Evolutionary conservation across 768 basidiomycete genomes (phyloP).

Genomic region (Trametes gibbosa): DNA sequence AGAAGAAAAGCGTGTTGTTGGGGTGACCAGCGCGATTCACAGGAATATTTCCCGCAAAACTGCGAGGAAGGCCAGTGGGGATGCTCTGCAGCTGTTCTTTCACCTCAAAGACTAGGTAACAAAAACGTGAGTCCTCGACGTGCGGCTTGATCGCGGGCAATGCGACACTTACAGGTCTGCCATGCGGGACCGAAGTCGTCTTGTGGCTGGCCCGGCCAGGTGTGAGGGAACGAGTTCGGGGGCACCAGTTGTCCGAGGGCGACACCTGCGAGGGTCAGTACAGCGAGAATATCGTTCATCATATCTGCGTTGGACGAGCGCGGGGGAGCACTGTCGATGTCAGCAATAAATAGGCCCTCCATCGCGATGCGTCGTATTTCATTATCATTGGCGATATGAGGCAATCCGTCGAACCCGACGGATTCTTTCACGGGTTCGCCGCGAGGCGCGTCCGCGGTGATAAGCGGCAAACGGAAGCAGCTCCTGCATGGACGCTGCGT

Average conservation of each 20-base stretch:
- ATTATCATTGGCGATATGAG: not conserved
- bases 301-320: not conserved
- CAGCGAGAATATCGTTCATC: not conserved
- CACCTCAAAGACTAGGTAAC: conserved; percentile 28
- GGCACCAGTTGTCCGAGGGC: not conserved
- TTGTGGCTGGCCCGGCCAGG: conserved; percentile 25
- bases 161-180: conserved; percentile 21
- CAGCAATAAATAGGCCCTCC: not conserved
- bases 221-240: conserved; percentile 26
- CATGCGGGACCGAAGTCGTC: conserved; percentile 21
- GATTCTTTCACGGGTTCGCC: not conserved
- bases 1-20: conserved; percentile 34
- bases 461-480: not conserved
- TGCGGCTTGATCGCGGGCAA: not conserved
- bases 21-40: conserved; percentile 28
- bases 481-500: not conserved
- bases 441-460: not conserved
- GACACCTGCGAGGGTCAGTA: not conserved
- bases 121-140: not conserved
- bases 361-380: not conserved
- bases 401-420: not conserved
- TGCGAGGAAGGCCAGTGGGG: conserved; percentile 22
- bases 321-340: not conserved
- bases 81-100: conserved; percentile 26
- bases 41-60: conserved; percentile 31